These are phyloP conservation scores for Eremothecium sinecaudum DNA, from an alignment of 1,139 yeast species.

Conservation along the genomic window DNA sequence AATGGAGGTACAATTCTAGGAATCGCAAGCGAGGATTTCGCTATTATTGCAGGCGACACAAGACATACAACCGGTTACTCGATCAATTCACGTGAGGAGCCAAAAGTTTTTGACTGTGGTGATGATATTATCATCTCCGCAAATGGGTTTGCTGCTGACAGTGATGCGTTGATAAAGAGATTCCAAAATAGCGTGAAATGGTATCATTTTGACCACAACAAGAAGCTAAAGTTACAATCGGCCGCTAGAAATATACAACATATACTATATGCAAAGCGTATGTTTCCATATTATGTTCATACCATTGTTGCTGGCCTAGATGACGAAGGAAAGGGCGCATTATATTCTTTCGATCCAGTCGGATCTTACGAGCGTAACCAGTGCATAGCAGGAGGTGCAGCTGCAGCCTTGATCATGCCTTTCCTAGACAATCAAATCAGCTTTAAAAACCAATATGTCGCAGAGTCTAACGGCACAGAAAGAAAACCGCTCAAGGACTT, in stretches of 20 bases:
- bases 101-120: conserved; percentile 82
- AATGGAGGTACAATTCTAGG: conserved; percentile 97
- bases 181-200: conserved; percentile 75
- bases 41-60: conserved; percentile 95
- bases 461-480: conserved; percentile 58
- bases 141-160: conserved; percentile 95
- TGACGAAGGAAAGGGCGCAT: conserved; percentile 90
- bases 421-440: conserved; percentile 95
- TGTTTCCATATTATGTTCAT: conserved; percentile 94
- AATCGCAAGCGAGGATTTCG: conserved; percentile 95
- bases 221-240: conserved; percentile 55
- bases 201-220: conserved; percentile 88
- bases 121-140: conserved; percentile 84
- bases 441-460: conserved; percentile 83
- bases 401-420: conserved; percentile 93
- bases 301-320: conserved; percentile 93
- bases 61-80: conserved; percentile 92
- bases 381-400: conserved; percentile 97
- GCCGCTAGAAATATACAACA: conserved; percentile 93
- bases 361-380: conserved; percentile 97
- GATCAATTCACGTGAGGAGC: conserved; percentile 87
- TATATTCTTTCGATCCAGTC: conserved; percentile 93
- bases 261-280: conserved; percentile 80
- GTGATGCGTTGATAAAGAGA: conserved; percentile 69
- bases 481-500: conserved; percentile 56